Evolutionary conservation across 169 alveolate genomes (phyloP).

Genomic region (Plasmodium billcollinsi): DNA sequence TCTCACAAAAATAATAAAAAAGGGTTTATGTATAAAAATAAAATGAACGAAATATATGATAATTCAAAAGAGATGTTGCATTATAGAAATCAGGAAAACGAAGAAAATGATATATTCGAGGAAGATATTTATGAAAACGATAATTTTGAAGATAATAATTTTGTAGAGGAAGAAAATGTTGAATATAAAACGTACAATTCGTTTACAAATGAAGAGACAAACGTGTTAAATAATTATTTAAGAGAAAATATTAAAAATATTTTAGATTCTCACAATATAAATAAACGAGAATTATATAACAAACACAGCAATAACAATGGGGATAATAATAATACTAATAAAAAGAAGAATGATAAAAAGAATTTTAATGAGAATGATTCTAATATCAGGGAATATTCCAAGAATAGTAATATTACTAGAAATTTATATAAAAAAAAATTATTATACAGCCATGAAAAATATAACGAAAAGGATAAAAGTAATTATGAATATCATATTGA

Average conservation of each 20-base stretch:
- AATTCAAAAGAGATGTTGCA: slow-evolving; percentile 45
- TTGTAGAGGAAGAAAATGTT: slow-evolving; percentile 60
- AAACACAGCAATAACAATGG: not conserved
- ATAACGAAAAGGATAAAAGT: slow-evolving; percentile 1
- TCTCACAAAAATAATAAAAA: slow-evolving; percentile 20
- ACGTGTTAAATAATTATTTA: slow-evolving; percentile 31
- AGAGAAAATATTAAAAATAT: slow-evolving; percentile 12
- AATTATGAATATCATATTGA: slow-evolving; percentile 15
- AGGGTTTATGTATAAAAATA: not conserved
- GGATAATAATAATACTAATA: slow-evolving; percentile 4
- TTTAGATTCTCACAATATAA: not conserved
- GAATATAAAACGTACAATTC: slow-evolving; percentile 67
- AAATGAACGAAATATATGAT: slow-evolving; percentile 15
- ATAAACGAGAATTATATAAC: not conserved
- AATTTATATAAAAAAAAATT: not conserved
- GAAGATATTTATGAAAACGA: slow-evolving; percentile 70
- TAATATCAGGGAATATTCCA: slow-evolving; percentile 31
- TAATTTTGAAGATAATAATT: slow-evolving; percentile 55
- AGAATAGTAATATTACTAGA: slow-evolving; percentile 47
- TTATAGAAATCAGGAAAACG: slow-evolving; percentile 56
- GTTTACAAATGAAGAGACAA: slow-evolving; percentile 25
- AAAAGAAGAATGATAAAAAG: slow-evolving; percentile 4
- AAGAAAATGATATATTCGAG: slow-evolving; percentile 54
- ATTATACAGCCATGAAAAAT: not conserved
- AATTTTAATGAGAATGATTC: slow-evolving; percentile 32